Percentiles rank a stretch among this genome's conserved stretches.
These are phyloP conservation scores for Paradendryphiella salina DNA, from an alignment of 2,329 filamentous ascomycete species.

Conservation along the genomic window DNA sequence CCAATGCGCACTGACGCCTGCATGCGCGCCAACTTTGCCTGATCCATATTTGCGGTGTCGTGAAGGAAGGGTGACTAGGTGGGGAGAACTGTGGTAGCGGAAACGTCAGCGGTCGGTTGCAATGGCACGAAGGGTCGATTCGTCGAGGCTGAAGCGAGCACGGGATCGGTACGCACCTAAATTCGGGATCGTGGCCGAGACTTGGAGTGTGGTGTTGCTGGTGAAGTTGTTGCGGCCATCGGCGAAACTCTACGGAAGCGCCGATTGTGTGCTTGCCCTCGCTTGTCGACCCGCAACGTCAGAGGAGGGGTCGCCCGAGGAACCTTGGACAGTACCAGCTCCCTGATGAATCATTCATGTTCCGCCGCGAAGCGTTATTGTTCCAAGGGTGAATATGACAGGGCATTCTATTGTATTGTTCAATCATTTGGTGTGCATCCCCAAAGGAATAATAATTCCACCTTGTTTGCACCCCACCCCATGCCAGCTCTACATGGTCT, in stretches of 20 bases:
- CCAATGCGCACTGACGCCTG: conserved; percentile 51
- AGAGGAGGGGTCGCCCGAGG: conserved; percentile 8
- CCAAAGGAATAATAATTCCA: too few species aligned
- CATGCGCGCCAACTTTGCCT: conserved; percentile 52
- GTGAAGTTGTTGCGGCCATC: conserved; percentile 31
- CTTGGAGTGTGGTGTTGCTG: conserved; percentile 32
- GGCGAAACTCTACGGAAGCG: conserved; percentile 29
- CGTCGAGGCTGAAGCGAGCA: conserved; percentile 8
- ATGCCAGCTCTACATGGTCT: too few species aligned
- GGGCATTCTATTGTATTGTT: too few species aligned
- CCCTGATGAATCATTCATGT: too few species aligned
- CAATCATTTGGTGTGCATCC: too few species aligned
- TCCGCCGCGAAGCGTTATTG: too few species aligned
- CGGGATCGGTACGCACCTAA: conserved; percentile 29
- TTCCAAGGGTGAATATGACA: too few species aligned
- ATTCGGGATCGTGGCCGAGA: conserved; percentile 33
- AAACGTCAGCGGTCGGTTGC: conserved; percentile 23
- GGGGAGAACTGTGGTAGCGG: conserved; percentile 23
- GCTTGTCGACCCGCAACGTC: conserved; percentile 25
- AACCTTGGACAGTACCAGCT: background rate
- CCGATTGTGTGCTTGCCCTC: conserved; percentile 34
- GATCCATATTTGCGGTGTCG: conserved; percentile 51
- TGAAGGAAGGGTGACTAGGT: conserved; percentile 24
- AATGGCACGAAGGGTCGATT: background rate
- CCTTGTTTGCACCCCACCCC: too few species aligned